Conservation (phyloP, 2,329 filamentous ascomycete genomes). For the Keithomyces neogunnii region DNA sequence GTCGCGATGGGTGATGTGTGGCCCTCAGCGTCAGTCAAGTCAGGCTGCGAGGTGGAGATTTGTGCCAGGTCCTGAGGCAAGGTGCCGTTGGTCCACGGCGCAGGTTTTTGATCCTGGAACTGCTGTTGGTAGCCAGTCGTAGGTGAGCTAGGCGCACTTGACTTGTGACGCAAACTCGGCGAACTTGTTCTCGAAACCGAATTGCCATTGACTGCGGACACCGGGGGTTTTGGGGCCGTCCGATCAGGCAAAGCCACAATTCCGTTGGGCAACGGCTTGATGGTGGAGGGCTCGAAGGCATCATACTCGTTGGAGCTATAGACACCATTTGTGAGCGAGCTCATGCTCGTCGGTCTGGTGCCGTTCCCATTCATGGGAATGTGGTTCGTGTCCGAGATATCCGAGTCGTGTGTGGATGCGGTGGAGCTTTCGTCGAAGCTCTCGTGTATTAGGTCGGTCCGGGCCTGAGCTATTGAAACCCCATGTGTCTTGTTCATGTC, state of each 20-base stretch:
- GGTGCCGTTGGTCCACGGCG: background rate
- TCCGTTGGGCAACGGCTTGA: slow-evolving; percentile 19
- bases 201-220: slow-evolving; percentile 13
- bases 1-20: background rate
- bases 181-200: background rate
- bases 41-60: background rate
- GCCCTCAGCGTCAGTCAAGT: slow-evolving; percentile 1
- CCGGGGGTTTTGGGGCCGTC: slow-evolving; percentile 14
- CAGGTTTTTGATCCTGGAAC: background rate
- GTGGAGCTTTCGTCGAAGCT: slow-evolving; percentile 47
- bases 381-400: slow-evolving; percentile 36
- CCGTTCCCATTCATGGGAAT: slow-evolving; percentile 34
- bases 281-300: slow-evolving; percentile 17
- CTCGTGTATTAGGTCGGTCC: slow-evolving; percentile 39
- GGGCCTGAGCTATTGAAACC: slow-evolving; percentile 29
- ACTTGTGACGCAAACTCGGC: background rate
- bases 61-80: background rate
- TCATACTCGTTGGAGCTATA: slow-evolving; percentile 25
- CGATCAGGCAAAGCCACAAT: slow-evolving; percentile 20
- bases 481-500: slow-evolving; percentile 27
- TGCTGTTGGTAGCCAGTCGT: background rate
- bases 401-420: slow-evolving; percentile 44
- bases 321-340: slow-evolving; percentile 49
- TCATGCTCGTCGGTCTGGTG: slow-evolving; percentile 45
- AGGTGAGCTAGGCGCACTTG: background rate